Evolutionary conservation across 2,329 filamentous ascomycete species (phyloP), one percentile per base, ranked within the genome.

Genomic region (Botrytis deweyae): DNA sequence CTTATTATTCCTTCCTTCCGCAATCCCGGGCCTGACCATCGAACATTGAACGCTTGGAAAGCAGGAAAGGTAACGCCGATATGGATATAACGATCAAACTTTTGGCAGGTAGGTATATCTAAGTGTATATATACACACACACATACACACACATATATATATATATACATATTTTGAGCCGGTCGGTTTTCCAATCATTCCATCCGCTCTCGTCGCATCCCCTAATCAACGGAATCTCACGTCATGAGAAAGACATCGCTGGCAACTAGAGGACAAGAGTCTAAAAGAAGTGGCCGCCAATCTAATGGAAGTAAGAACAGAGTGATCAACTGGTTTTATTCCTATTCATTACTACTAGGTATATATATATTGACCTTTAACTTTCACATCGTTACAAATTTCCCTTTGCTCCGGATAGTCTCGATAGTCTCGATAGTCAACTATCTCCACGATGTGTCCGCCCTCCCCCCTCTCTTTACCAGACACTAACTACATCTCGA

Each of bases 1-100:
- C 40, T 42, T 42, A 44, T 59, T 44, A 10, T 70, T 59, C 67
- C 67, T 70, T 70, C 67, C 67, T 42, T 44, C 65, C 46, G 46
- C 3, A 68, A 55, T 68, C 65, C 65, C 65, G 55, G 52, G 58
- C 29, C 33, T 36, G 58, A 1, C n/a, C 58, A 36, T 61, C 33
- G 33, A 36, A 36, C 38, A 18, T 42, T 40, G 38, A 10, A 63
- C 40, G 59, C 33, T 40, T 62, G 59, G 59, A n/a, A 38, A 38
- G 59, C 38, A 40, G 59, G 59, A n/a, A 25, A 38, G 59, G 59
- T 46, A 20, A 20, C 44, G 44, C 58, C 29, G 58, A 61, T 14
- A 49, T 49, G 46, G 46, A 49, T 22, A 22, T 44, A 18, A 44
- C 7, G 42, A 18, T 44, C 42, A 18, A 44, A 44, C 16, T 44